Conservation (phyloP, 306 rosid species). For the Quercus dentata region DNA sequence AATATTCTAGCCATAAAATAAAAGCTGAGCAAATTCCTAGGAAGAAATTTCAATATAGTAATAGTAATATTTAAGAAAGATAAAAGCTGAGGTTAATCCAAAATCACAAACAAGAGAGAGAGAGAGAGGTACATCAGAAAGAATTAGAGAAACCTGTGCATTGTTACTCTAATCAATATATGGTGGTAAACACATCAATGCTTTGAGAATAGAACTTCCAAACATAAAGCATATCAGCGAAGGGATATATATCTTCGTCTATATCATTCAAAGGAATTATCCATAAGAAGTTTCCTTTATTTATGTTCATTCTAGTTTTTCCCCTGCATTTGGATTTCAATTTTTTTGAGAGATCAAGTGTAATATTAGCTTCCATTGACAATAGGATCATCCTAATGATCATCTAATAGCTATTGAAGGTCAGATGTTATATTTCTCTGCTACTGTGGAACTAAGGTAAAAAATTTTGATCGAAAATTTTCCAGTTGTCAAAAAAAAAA, state of each 20-base stretch:
- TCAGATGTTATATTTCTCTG: background rate
- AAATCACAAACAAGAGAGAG: background rate
- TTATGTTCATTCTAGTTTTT: background rate
- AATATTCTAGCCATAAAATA: background rate
- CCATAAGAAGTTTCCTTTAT: background rate
- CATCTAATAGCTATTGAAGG: background rate
- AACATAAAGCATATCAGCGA: background rate
- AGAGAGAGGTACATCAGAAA: background rate
- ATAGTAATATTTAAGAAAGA: background rate
- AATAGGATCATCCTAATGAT: background rate
- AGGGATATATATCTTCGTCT: background rate
- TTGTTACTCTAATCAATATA: background rate
- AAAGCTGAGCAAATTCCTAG: background rate
- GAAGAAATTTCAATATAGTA: background rate
- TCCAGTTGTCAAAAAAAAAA: no score
- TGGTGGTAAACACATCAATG: no score
- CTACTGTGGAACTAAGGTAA: background rate
- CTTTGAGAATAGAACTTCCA: no score
- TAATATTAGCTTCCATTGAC: background rate
- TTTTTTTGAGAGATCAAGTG: background rate
- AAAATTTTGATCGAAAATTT: background rate
- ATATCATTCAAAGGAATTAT: background rate
- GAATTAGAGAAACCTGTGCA: background rate
- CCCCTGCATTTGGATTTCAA: background rate
- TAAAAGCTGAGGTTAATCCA: background rate